phyloP scores from a whole-genome alignment of 768 basidiomycete species.

The Mycena leptocephala region DNA sequence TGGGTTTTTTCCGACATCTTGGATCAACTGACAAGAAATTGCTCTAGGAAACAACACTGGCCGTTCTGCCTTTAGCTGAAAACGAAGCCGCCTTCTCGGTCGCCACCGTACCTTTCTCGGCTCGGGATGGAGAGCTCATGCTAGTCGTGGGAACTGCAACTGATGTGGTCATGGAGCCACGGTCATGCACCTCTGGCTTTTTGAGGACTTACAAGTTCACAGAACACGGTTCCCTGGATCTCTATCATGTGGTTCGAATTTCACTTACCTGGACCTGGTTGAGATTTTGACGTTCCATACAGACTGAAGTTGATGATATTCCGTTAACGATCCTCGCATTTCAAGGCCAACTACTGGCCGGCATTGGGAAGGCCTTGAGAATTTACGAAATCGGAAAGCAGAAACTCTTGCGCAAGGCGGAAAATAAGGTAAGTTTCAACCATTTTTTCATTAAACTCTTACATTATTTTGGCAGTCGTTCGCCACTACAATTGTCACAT shows the following conservation, averaged over 20 bases:
- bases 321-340: conserved; percentile 91
- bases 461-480: conserved; percentile 70
- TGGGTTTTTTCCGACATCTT: too few species aligned
- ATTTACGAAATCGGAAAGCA: conserved; percentile 98
- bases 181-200: conserved; percentile 92
- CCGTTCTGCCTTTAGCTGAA: conserved; percentile 79
- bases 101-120: conserved; percentile 89
- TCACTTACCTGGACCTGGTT: not conserved
- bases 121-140: conserved; percentile 83
- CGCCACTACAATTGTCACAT: conserved; percentile 86
- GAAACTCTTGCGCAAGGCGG: conserved; percentile 96
- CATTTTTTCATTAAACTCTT: not conserved
- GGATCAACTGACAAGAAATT: not conserved
- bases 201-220: conserved; percentile 88
- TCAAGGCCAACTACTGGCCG: conserved; percentile 92
- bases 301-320: conserved; percentile 81
- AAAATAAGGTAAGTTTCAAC: conserved; percentile 83
- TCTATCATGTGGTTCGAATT: conserved; percentile 83
- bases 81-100: conserved; percentile 97
- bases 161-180: conserved; percentile 86
- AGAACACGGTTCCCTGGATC: conserved; percentile 87
- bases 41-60: not conserved
- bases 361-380: conserved; percentile 92
- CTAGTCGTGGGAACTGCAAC: conserved; percentile 97
- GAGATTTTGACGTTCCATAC: not conserved